Percentiles rank a stretch among this genome's conserved stretches.
These are phyloP conservation scores for Colletotrichum echinochloae DNA, from an alignment of 2,329 filamentous ascomycete species.

Conservation along the genomic window DNA sequence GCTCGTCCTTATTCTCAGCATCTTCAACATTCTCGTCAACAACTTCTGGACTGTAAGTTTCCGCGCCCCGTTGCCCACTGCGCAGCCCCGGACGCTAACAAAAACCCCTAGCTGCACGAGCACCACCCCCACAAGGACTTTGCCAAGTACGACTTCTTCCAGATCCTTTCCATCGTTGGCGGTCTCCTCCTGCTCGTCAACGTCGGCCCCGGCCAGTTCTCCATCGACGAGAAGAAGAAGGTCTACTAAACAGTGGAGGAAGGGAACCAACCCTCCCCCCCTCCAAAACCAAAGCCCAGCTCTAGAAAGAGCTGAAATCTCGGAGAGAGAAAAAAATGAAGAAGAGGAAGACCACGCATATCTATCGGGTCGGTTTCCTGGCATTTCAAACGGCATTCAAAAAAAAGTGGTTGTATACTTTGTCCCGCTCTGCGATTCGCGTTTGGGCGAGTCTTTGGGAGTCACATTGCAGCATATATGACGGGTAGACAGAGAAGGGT, in stretches of 20 bases:
- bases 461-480: constrained; percentile 45
- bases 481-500: constrained; percentile 35
- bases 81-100: not conserved
- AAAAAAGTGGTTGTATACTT: constrained; percentile 37
- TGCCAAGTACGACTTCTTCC: constrained; percentile 99
- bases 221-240: constrained; percentile 99
- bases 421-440: constrained; percentile 46
- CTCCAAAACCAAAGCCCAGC: constrained; percentile 15
- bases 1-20: constrained; percentile 91
- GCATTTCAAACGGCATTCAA: constrained; percentile 40
- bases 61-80: not conserved
- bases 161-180: constrained; percentile 98
- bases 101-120: constrained; percentile 79
- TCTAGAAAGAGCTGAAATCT: constrained; percentile 17
- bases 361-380: constrained; percentile 27
- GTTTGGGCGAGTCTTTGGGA: constrained; percentile 45
- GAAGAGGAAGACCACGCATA: constrained; percentile 11
- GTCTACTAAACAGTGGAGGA: constrained; percentile 76
- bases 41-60: constrained; percentile 98
- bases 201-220: constrained; percentile 97
- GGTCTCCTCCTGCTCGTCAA: constrained; percentile 97
- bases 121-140: constrained; percentile 99
- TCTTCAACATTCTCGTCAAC: constrained; percentile 98
- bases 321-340: constrained; percentile 7
- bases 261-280: too few relatives aligned